Percentiles rank a stretch among this genome's conserved stretches.
Conservation (phyloP, 148 eudicot genomes). For the Suaeda aralocaspica region DNA sequence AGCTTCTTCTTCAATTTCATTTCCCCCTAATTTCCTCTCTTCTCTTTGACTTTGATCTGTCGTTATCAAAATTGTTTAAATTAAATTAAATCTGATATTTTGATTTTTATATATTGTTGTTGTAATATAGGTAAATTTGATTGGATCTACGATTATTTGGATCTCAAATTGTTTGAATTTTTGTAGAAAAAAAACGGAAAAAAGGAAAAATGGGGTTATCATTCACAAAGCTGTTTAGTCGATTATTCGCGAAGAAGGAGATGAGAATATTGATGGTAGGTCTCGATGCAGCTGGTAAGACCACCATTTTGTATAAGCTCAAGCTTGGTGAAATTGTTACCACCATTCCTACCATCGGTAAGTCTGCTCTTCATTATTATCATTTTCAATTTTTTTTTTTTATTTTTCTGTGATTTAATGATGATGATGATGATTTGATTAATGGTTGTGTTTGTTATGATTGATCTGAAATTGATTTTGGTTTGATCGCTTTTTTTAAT, state of each 20-base stretch:
- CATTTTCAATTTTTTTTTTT: not conserved
- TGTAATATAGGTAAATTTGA: not conserved
- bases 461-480: not conserved
- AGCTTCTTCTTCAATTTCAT: not conserved
- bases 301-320: slow-evolving; percentile 53
- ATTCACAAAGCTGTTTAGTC: slow-evolving; percentile 45
- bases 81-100: slow-evolving; percentile 1
- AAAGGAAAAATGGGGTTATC: slow-evolving; percentile 55
- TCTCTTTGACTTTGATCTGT: not conserved
- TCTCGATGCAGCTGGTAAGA: slow-evolving; percentile 63
- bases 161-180: not conserved
- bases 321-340: slow-evolving; percentile 54
- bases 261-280: slow-evolving; percentile 57
- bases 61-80: not conserved
- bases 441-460: not conserved
- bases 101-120: too few species aligned
- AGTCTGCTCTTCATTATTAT: not conserved
- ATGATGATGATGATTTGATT: not conserved
- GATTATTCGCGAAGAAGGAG: slow-evolving; percentile 52
- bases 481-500: not conserved
- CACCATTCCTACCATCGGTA: slow-evolving; percentile 56
- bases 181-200: too few species aligned
- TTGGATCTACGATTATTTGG: not conserved
- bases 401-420: not conserved
- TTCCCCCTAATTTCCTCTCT: not conserved